These are phyloP conservation scores for Rhizopogon sp. DNA, from an alignment of 768 basidiomycete species.

Conservation along the genomic window DNA sequence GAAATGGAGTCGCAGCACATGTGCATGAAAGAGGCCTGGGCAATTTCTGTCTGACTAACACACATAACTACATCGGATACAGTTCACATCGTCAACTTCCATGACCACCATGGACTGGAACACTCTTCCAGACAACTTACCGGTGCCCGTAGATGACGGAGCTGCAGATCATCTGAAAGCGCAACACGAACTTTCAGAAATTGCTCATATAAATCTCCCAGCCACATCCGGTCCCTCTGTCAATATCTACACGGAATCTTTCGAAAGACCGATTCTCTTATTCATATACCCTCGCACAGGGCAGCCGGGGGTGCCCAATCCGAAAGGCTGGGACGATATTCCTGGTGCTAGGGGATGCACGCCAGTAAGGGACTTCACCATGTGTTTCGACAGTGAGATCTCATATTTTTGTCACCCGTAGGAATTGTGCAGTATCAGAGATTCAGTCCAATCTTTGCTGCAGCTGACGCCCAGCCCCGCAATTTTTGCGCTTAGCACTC, in stretches of 20 bases:
- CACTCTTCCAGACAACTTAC: constrained; percentile 10
- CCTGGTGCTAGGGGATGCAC: constrained; percentile 20
- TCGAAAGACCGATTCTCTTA: constrained; percentile 14
- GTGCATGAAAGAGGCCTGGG: too few relatives aligned
- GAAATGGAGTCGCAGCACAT: background rate
- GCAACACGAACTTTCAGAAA: background rate
- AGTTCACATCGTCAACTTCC: background rate
- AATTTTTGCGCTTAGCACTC: constrained; percentile 19
- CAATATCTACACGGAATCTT: constrained; percentile 11
- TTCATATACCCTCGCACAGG: constrained; percentile 21
- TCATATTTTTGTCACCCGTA: constrained; percentile 1
- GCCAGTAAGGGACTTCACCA: constrained; percentile 9
- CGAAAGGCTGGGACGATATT: constrained; percentile 17
- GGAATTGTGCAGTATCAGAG: constrained; percentile 16
- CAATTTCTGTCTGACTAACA: background rate
- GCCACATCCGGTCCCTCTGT: constrained; percentile 4
- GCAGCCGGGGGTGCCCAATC: constrained; percentile 8
- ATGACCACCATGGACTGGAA: constrained; percentile 3
- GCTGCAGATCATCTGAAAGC: constrained; percentile 8
- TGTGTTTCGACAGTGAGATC: background rate
- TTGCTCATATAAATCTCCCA: constrained; percentile 1
- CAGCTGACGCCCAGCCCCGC: background rate
- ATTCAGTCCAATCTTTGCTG: constrained; percentile 5
- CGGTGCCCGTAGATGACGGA: constrained; percentile 10
- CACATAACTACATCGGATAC: background rate